Evolutionary conservation across 805 yeast genomes (phyloP).

Genomic region (Clavispora phyllophila): DNA sequence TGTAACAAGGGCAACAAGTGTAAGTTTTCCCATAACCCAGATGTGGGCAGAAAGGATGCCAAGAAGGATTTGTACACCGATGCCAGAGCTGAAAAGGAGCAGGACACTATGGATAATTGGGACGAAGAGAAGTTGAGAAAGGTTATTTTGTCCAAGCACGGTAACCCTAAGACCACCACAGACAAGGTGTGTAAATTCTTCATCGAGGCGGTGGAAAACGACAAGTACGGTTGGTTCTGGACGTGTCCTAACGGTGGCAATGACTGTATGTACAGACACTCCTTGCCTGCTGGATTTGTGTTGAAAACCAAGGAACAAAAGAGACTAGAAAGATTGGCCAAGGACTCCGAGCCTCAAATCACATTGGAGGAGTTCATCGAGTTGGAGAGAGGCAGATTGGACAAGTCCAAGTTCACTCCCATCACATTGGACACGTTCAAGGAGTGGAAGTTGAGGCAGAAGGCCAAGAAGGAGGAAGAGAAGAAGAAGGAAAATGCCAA

Average conservation of each 20-base stretch:
- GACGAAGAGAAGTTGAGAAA: slow-evolving; percentile 90
- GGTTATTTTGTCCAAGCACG: slow-evolving; percentile 88
- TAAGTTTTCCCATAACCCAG: slow-evolving; percentile 88
- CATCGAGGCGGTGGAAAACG: slow-evolving; percentile 95
- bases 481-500: slow-evolving; percentile 34
- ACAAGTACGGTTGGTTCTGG: slow-evolving; percentile 99
- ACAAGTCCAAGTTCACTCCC: slow-evolving; percentile 72
- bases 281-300: slow-evolving; percentile 94
- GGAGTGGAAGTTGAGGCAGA: slow-evolving; percentile 76
- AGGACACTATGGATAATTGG: slow-evolving; percentile 94
- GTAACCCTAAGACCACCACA: slow-evolving; percentile 90
- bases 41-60: slow-evolving; percentile 78
- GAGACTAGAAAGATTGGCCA: slow-evolving; percentile 79
- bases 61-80: slow-evolving; percentile 93
- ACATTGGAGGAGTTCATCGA: slow-evolving; percentile 95
- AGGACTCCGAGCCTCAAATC: slow-evolving; percentile 80
- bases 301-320: slow-evolving; percentile 96
- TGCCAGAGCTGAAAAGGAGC: slow-evolving; percentile 65
- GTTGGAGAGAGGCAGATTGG: slow-evolving; percentile 82
- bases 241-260: slow-evolving; percentile 91
- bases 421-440: slow-evolving; percentile 76
- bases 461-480: slow-evolving; percentile 46
- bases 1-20: slow-evolving; percentile 84
- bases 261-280: slow-evolving; percentile 89
- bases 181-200: slow-evolving; percentile 91